Conservation (phyloP, 257 asterid genomes). For the Craterostigma plantagineum region DNA sequence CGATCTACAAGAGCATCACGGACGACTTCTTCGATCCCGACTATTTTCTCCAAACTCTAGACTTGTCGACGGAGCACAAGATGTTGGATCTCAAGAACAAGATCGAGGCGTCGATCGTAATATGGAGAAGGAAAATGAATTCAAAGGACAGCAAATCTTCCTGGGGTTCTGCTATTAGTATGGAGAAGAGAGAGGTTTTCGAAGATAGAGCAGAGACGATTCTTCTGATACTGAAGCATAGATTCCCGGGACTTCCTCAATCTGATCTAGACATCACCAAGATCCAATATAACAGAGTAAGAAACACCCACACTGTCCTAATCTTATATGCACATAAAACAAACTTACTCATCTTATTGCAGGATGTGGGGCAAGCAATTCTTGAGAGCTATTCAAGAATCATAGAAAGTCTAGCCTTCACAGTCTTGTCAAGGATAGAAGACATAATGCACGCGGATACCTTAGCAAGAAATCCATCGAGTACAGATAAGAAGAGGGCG, state of each 20-base stretch:
- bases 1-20: conserved; percentile 58
- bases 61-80: conserved; percentile 62
- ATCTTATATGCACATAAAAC: too few relatives aligned
- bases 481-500: conserved; percentile 7
- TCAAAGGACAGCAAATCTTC: conserved; percentile 64
- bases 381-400: conserved; percentile 46
- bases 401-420: conserved; percentile 35
- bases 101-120: conserved; percentile 73
- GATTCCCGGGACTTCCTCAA: conserved; percentile 68
- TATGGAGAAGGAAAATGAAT: conserved; percentile 70
- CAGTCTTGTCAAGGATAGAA: conserved; percentile 32
- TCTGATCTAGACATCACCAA: conserved; percentile 74
- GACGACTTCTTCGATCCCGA: conserved; percentile 66
- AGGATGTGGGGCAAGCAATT: conserved; percentile 46
- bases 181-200: conserved; percentile 63
- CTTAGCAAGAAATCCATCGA: conserved; percentile 12
- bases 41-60: conserved; percentile 30
- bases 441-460: conserved; percentile 28
- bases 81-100: conserved; percentile 69
- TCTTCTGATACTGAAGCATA: conserved; percentile 38
- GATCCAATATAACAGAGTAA: conserved; percentile 55
- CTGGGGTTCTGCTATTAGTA: conserved; percentile 66
- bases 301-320: conserved; percentile 4
- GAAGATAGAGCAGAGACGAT: conserved; percentile 25
- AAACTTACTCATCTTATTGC: conserved; percentile 7